Conservation (phyloP, 1,284 basidiomycete species). For the Ceratobasidium theobromae region DNA sequence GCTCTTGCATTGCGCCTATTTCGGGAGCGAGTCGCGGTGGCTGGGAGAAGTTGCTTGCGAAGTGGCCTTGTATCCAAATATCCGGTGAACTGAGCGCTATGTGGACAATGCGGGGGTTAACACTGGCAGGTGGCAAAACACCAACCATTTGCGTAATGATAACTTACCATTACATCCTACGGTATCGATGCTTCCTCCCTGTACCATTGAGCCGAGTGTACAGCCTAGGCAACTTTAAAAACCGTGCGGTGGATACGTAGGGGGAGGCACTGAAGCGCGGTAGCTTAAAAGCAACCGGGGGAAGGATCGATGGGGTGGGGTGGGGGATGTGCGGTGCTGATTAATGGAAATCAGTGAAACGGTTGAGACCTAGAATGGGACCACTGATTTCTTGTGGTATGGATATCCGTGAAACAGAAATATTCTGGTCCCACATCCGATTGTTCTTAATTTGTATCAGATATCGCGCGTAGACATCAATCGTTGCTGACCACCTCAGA, state of each 20-base stretch:
- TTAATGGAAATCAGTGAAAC: not conserved
- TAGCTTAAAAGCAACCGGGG: not conserved
- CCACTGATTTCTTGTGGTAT: not conserved
- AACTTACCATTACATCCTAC: not conserved
- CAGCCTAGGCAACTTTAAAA: not conserved
- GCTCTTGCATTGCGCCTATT: conserved; percentile 1
- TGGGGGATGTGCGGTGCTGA: conserved; percentile 1
- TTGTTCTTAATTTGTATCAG: no score
- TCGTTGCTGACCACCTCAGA: no score
- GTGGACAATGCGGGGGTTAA: not conserved
- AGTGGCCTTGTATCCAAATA: not conserved
- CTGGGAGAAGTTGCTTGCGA: not conserved
- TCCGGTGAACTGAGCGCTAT: not conserved
- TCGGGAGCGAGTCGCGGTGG: not conserved
- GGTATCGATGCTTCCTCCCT: not conserved
- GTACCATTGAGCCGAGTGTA: not conserved
- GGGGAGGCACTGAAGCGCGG: not conserved
- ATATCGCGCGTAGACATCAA: no score
- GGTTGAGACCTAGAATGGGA: not conserved
- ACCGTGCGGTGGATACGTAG: not conserved
- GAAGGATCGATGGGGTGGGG: not conserved
- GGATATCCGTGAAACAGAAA: not conserved
- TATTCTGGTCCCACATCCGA: no score
- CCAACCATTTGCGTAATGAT: not conserved
- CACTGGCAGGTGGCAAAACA: not conserved